These are phyloP conservation scores for Parasitella parasitica DNA, from an alignment of 371 early-diverging fungal genomes.

Conservation along the genomic window DNA sequence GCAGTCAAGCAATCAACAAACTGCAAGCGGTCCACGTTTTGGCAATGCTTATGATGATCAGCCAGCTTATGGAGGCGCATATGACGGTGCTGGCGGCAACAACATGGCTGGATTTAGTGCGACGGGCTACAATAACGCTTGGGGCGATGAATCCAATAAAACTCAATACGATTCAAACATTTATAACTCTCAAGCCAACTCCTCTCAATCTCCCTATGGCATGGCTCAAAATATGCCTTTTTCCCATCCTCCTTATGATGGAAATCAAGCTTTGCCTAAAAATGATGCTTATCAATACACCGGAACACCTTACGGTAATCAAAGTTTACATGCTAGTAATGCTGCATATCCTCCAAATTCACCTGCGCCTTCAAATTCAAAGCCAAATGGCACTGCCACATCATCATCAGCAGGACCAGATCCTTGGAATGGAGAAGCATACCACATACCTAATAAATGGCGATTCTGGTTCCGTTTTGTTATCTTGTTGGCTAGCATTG, in stretches of 20 bases:
- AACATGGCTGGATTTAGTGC: slow-evolving; percentile 10
- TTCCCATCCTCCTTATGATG: background rate
- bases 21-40: slow-evolving; percentile 8
- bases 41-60: slow-evolving; percentile 27
- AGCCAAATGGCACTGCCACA: background rate
- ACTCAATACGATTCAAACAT: slow-evolving; percentile 5
- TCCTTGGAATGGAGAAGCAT: slow-evolving; percentile 19
- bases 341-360: slow-evolving; percentile 1
- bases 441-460: slow-evolving; percentile 24
- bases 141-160: slow-evolving; percentile 24
- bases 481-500: slow-evolving; percentile 34
- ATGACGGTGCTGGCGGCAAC: background rate
- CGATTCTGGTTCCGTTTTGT: slow-evolving; percentile 34
- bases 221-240: background rate
- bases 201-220: background rate
- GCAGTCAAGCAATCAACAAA: background rate
- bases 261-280: background rate
- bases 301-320: slow-evolving; percentile 30
- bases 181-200: background rate
- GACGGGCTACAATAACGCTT: slow-evolving; percentile 15
- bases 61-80: background rate
- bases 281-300: slow-evolving; percentile 26
- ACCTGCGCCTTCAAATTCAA: background rate
- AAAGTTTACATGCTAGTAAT: background rate
- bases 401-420: background rate